A percentile compares a stretch with the other conserved stretches of the same genome.
phyloP scores from a whole-genome alignment of 331 rosid genomes.

The Rhamnella rubrinervis region DNA sequence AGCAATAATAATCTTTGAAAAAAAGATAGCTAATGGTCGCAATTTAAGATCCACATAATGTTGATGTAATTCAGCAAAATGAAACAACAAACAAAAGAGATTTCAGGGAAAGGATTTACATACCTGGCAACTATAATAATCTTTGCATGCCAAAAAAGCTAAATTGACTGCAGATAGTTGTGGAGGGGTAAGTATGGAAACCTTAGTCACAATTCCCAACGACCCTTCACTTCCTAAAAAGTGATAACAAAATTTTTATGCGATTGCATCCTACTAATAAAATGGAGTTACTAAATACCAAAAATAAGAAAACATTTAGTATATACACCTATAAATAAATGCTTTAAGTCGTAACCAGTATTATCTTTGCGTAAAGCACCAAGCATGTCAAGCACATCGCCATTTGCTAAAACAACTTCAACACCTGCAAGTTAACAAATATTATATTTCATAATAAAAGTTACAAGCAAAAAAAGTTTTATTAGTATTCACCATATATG shows the following conservation, averaged over 20 bases:
- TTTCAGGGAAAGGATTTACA: slow-evolving; percentile 27
- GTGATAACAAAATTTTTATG: slow-evolving; percentile 18
- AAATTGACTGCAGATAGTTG: slow-evolving; percentile 72
- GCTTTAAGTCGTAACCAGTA: slow-evolving; percentile 93
- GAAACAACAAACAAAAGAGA: slow-evolving; percentile 9
- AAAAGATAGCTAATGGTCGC: background rate
- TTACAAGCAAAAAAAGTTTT: slow-evolving; percentile 9
- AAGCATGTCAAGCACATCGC: slow-evolving; percentile 88
- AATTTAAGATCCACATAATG: background rate
- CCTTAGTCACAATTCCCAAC: slow-evolving; percentile 90
- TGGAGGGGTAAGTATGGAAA: slow-evolving; percentile 91
- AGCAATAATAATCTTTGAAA: background rate
- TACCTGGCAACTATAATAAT: slow-evolving; percentile 85
- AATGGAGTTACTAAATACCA: slow-evolving; percentile 15
- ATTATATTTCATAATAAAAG: slow-evolving; percentile 26
- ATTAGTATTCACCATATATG: slow-evolving; percentile 10
- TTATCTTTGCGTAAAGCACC: slow-evolving; percentile 90
- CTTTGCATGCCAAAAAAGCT: slow-evolving; percentile 86
- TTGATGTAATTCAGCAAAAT: background rate
- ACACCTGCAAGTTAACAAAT: slow-evolving; percentile 52
- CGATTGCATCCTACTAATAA: slow-evolving; percentile 13
- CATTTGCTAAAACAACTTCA: slow-evolving; percentile 93
- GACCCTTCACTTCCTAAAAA: slow-evolving; percentile 96
- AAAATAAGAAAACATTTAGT: slow-evolving; percentile 1
- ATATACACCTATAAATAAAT: slow-evolving; percentile 80